phyloP scores from a whole-genome alignment of 2,329 filamentous ascomycete genomes.

The Epichloe uncinata region DNA sequence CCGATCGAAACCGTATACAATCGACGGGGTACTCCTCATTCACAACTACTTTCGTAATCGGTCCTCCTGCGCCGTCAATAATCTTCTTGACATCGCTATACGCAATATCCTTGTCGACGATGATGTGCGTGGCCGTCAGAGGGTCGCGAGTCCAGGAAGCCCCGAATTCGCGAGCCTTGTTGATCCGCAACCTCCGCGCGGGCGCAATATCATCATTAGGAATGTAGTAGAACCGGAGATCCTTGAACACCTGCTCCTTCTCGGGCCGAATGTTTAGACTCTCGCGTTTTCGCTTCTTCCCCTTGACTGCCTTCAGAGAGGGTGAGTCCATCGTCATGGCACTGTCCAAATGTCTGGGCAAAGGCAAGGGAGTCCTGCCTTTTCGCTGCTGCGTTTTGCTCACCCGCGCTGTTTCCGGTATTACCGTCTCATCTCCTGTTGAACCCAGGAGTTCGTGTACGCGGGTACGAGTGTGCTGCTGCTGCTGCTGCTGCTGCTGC shows the following conservation, averaged over 20 bases:
- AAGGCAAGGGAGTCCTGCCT: slow-evolving; percentile 3
- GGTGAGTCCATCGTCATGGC: slow-evolving; percentile 9
- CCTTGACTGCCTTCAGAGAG: slow-evolving; percentile 15
- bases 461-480: background rate
- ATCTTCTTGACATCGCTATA: slow-evolving; percentile 50
- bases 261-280: slow-evolving; percentile 34
- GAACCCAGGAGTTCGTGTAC: background rate
- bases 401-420: slow-evolving; percentile 17
- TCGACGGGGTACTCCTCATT: slow-evolving; percentile 57
- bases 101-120: slow-evolving; percentile 57
- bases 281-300: slow-evolving; percentile 32
- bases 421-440: slow-evolving; percentile 15
- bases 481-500: no score
- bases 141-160: slow-evolving; percentile 55
- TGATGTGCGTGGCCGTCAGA: slow-evolving; percentile 55
- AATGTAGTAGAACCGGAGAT: slow-evolving; percentile 60
- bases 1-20: slow-evolving; percentile 43
- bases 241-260: slow-evolving; percentile 43
- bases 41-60: slow-evolving; percentile 35
- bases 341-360: background rate
- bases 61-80: slow-evolving; percentile 11
- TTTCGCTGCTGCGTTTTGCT: slow-evolving; percentile 18
- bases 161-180: slow-evolving; percentile 61
- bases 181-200: slow-evolving; percentile 56
- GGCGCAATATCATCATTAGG: slow-evolving; percentile 65